A percentile compares a stretch with the other conserved stretches of the same genome.
Conservation (phyloP, 352 stramenopile genomes). For the Pythium plurisporium region DNA sequence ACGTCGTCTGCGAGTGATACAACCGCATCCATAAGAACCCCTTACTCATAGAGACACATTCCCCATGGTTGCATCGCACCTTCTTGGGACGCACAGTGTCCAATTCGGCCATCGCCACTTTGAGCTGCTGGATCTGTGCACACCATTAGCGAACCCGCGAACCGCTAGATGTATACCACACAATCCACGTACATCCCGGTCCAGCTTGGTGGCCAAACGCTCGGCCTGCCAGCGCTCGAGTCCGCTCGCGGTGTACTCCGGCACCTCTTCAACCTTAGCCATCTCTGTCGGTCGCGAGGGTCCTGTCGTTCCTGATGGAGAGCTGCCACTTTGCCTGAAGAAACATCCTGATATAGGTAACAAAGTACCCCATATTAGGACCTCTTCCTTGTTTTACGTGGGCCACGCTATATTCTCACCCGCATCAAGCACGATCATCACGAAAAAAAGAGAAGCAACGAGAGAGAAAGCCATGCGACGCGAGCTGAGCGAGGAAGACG, state of each 20-base stretch:
- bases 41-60: neutral
- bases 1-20: constrained; percentile 41
- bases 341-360: no score
- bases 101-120: constrained; percentile 69
- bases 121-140: constrained; percentile 67
- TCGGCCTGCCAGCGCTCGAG: constrained; percentile 44
- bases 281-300: no score
- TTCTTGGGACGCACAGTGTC: constrained; percentile 67
- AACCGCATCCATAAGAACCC: no score
- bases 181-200: constrained; percentile 28
- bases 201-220: constrained; percentile 33
- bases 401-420: neutral
- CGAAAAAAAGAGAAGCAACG: neutral
- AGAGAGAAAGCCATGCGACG: neutral
- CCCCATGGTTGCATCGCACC: constrained; percentile 18
- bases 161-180: neutral
- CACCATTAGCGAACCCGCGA: neutral
- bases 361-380: no score
- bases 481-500: constrained; percentile 45
- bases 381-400: no score
- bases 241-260: constrained; percentile 1
- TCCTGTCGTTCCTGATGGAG: neutral
- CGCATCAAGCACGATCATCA: constrained; percentile 3
- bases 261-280: constrained; percentile 34
- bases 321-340: no score